Conservation (phyloP, 1,139 yeast genomes). For the Candida sp. region DNA sequence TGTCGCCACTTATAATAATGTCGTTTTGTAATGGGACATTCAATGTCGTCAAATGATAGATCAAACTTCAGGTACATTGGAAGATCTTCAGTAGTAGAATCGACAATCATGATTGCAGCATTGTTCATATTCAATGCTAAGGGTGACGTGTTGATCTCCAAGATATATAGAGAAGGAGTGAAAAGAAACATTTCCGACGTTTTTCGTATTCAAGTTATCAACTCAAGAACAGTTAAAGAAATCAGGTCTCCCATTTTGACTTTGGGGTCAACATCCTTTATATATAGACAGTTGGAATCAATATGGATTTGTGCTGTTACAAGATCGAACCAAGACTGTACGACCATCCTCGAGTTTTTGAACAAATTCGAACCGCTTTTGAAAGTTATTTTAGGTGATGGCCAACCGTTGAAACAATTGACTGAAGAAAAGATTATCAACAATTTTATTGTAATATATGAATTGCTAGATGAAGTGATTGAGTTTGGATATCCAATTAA, state of each 20-base stretch:
- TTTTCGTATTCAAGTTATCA: constrained; percentile 85
- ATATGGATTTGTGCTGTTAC: constrained; percentile 87
- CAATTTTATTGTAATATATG: constrained; percentile 69
- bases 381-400: constrained; percentile 16
- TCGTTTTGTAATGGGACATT: too few relatives aligned
- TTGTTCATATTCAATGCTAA: constrained; percentile 71
- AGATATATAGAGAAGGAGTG: constrained; percentile 68
- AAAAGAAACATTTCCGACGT: constrained; percentile 75
- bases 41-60: too few relatives aligned
- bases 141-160: constrained; percentile 85
- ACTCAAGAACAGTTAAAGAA: constrained; percentile 32
- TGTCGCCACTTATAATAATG: too few relatives aligned
- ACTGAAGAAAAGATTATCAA: constrained; percentile 31
- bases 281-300: constrained; percentile 67
- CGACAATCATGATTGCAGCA: constrained; percentile 64
- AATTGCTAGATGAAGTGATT: constrained; percentile 70
- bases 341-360: constrained; percentile 74
- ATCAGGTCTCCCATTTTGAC: constrained; percentile 82
- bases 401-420: constrained; percentile 8
- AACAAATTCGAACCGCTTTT: constrained; percentile 55
- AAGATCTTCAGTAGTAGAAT: not conserved
- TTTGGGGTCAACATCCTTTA: constrained; percentile 87
- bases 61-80: too few relatives aligned
- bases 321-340: constrained; percentile 84
- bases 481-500: constrained; percentile 84